Evolutionary conservation across 257 asterid species (phyloP), one percentile per base, ranked within the genome.

Genomic region (Forsythia suspensa): DNA sequence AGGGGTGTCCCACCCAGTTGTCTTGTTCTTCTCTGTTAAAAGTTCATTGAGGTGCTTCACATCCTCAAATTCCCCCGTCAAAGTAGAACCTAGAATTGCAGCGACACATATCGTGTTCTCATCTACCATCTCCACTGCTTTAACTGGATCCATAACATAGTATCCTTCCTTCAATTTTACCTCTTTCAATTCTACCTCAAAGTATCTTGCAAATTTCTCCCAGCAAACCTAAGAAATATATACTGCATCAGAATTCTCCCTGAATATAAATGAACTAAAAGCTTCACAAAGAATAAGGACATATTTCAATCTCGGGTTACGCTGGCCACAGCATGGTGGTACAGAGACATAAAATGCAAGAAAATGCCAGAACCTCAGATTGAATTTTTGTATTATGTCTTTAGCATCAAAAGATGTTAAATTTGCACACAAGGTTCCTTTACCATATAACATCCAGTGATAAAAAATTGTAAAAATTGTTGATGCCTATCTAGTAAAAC

Each of bases 141-240:
- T 68, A 18, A 34, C 78, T 2, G 96, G 96, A 77, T 91, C 92
- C 93, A 92, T 88, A 6, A 91, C 85, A 39, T 91, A 92, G 81
- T 82, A 89, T 9, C 93, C 97, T 87, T 92, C 92, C 71, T 75
- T 85, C 43, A 92, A 81, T 85, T 91, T 91, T 67, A 91, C 95
- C 82, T 92, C 96, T 76, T 89, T 92, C 83, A 92, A 41, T 71
- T 92, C 97, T 38, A 92, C 97, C 81, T 91, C 97, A 61, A 91
- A 92, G 84, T 89, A 92, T 81, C 92, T 87, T 1, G 93, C 94
- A 67, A 91, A 92, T 82, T 92, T 92, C 74, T 92, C 94, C 97
- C 96, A 91, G 82, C 94, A 92, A 77, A 92, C 96, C 97, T 89
- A 59, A 65, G 65, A 63, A 3, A 70, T 6, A 57, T 29, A 29